Evolutionary conservation across 2,329 filamentous ascomycete species (phyloP), one percentile per base, ranked within the genome.

Genomic region (Fusarium sp.): DNA sequence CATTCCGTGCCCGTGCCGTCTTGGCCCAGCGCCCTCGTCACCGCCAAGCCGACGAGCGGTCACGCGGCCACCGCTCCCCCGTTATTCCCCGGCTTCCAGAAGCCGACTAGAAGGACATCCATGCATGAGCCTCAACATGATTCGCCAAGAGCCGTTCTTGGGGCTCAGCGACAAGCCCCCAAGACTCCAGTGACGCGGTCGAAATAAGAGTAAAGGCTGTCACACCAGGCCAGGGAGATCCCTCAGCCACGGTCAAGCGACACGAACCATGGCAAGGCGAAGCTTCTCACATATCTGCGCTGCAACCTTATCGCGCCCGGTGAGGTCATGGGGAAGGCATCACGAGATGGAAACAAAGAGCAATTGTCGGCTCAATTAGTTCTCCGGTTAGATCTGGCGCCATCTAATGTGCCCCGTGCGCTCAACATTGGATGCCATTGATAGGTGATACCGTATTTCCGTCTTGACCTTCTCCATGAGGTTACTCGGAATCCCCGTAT

Each of bases 161-260:
- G 23, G 28, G 41, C 36, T 48, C 31, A 23, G 34, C 40, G 28
- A 18, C 41, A 28, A 36, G 30, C 28, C 10, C n/a, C 39, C 30
- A 7, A 18, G 57, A 27, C 18, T 37, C 44, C 12, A 44, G 18
- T 43, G 53, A 57, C 57, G 43, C 30, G 18, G 65, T 54, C 43
- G 62, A 65, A 68, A 71, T 65, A 70, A 68, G 67, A 65, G 63
- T 56, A 65, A 61, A 34, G 59, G 54, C n/a, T 28, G 63, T 53
- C 63, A 57, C 63, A 58, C 63, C 44, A 51, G 68, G 55, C 27
- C 47, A 39, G 52, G 46, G 59, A 60, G 64, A 65, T 54, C 51
- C 18, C 67, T 63, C 63, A 68, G 68, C 68, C 68, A 65, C 55
- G 48, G 46, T 58, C 30, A 41, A 53, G 51, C 27, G 56, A 34